Evolutionary conservation across 257 asterid genomes (phyloP).

Genomic region (Solanum sitiens): DNA sequence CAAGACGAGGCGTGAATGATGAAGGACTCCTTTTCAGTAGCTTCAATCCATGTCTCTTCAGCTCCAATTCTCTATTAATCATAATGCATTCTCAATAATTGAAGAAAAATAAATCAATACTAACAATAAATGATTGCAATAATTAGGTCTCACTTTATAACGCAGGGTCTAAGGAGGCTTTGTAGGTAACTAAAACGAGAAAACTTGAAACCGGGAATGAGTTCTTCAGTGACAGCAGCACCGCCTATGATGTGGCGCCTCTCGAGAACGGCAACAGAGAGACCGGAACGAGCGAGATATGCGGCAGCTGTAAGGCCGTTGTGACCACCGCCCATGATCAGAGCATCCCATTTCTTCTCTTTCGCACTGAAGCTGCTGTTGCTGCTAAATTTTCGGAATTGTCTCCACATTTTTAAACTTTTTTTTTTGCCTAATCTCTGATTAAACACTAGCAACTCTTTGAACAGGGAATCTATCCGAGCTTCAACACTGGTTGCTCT

Average conservation of each 20-base stretch:
- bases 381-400: conserved; percentile 28
- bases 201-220: conserved; percentile 86
- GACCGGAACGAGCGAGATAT: conserved; percentile 89
- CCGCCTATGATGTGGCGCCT: conserved; percentile 96
- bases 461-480: not conserved
- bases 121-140: not conserved
- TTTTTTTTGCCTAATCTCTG: not conserved
- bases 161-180: conserved; percentile 86
- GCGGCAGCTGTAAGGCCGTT: conserved; percentile 97
- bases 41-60: conserved; percentile 77
- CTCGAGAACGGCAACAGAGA: conserved; percentile 93
- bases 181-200: conserved; percentile 97
- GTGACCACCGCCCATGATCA: conserved; percentile 91
- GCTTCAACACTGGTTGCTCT: not conserved
- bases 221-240: conserved; percentile 94
- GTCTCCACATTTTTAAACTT: conserved; percentile 34
- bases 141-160: conserved; percentile 34
- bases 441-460: not conserved
- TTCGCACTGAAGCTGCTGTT: conserved; percentile 8
- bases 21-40: conserved; percentile 75
- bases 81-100: not conserved
- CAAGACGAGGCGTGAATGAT: conserved; percentile 88
- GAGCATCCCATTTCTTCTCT: conserved; percentile 73
- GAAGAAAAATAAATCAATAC: not conserved
- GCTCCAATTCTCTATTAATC: conserved; percentile 59